Percentiles rank a stretch among this genome's conserved stretches.
Evolutionary conservation across 805 yeast species (phyloP).

Genomic region (Candida silvicultrix): DNA sequence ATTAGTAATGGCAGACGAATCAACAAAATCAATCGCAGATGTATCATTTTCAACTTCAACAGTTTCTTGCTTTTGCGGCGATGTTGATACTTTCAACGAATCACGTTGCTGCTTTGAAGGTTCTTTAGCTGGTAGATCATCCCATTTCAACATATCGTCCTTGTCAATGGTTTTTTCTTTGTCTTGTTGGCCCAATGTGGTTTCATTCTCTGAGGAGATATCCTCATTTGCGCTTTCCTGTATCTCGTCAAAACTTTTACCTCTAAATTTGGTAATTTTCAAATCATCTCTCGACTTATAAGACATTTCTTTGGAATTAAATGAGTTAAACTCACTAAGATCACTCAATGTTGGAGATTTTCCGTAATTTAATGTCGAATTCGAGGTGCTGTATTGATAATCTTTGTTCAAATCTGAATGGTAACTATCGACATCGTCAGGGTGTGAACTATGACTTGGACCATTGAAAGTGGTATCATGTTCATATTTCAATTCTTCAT

Average conservation of each 20-base stretch:
- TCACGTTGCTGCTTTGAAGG: neutral
- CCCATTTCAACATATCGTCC: constrained; percentile 18
- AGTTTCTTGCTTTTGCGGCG: constrained; percentile 2
- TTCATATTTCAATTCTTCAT: constrained; percentile 3
- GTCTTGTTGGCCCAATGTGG: neutral
- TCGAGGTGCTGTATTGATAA: constrained; percentile 19
- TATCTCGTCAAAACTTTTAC: neutral
- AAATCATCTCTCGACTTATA: constrained; percentile 7
- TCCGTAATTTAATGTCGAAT: constrained; percentile 19
- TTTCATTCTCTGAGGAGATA: neutral
- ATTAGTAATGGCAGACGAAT: constrained; percentile 4
- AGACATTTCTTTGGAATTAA: constrained; percentile 3
- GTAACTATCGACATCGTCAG: constrained; percentile 10
- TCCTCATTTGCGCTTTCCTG: constrained; percentile 12
- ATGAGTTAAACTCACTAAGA: constrained; percentile 17
- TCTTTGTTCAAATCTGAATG: constrained; percentile 11
- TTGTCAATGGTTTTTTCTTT: constrained; percentile 7
- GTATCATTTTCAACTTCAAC: constrained; percentile 13
- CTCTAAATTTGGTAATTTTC: constrained; percentile 10
- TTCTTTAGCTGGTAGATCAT: constrained; percentile 1
- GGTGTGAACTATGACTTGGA: neutral
- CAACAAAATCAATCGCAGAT: constrained; percentile 14
- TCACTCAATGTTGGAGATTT: constrained; percentile 22
- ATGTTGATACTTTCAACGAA: neutral
- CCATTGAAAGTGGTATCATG: neutral